Percentiles rank a stretch among this genome's conserved stretches.
These are phyloP conservation scores for Entrophospora sp. DNA, from an alignment of 192 early-diverging fungal species.

Conservation along the genomic window DNA sequence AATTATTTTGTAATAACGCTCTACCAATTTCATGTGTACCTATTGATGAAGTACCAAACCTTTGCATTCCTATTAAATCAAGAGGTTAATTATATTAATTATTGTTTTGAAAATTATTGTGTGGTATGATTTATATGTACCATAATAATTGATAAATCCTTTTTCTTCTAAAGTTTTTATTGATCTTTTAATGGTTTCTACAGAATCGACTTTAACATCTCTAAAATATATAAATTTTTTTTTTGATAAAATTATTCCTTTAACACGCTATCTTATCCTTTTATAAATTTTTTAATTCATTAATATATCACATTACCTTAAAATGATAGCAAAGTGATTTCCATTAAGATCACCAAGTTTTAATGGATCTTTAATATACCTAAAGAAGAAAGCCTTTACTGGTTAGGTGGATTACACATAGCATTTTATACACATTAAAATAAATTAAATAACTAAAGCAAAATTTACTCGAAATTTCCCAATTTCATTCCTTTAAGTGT, in stretches of 20 bases:
- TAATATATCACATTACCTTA: too few relatives aligned
- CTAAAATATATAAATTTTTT: conserved; percentile 21
- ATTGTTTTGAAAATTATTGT: too few relatives aligned
- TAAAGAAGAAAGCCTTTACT: conserved; percentile 17
- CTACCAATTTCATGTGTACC: conserved; percentile 76
- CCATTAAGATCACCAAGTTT: conserved; percentile 80
- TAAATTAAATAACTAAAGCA: neutral
- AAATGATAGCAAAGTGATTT: conserved; percentile 82
- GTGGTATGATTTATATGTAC: too few relatives aligned
- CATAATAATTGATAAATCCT: conserved; percentile 98
- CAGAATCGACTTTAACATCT: conserved; percentile 41
- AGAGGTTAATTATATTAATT: too few relatives aligned
- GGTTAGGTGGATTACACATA: too few relatives aligned
- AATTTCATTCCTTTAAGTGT: conserved; percentile 45
- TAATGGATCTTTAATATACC: conserved; percentile 52
- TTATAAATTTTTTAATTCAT: too few relatives aligned
- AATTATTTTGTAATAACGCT: conserved; percentile 62
- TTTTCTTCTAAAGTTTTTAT: conserved; percentile 54
- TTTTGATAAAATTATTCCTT: too few relatives aligned
- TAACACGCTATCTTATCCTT: too few relatives aligned
- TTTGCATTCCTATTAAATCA: conserved; percentile 60
- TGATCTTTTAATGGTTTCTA: conserved; percentile 40
- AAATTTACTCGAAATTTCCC: conserved; percentile 61
- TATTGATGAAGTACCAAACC: conserved; percentile 83
- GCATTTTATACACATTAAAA: neutral